Base-by-base conservation (phyloP, 2,329 filamentous ascomycete species). In the Verticillium zaregamsianum region DNA sequence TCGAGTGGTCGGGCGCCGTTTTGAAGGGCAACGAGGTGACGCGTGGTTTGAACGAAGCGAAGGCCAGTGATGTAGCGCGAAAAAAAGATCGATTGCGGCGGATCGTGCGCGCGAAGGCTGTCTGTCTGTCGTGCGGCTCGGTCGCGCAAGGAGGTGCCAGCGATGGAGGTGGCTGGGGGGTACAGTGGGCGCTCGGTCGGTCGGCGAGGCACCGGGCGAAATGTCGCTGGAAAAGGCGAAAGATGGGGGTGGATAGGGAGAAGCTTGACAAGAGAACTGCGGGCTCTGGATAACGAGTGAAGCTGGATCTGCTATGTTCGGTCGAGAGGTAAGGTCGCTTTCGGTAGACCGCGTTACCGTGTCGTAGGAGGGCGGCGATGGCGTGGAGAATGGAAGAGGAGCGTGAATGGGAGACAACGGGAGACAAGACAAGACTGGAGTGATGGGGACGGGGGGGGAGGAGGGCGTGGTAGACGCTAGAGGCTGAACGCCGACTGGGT, bases 401-500 rank as follows among this genome's bases (percentile, higher is more conserved):
- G 40, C 40, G 40, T 49, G 40, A 49, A 49, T 49, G 40, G 40
- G 20, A 49, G 40, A 49, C 40, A 12, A 49, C 40, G 40, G 40
- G 40, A 49, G 40, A 49, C 40, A n/a, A 49, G 40, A 49, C 40
- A 49, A 25, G 40, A 49, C 40, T 39, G 33, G 56, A 17, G n/a
- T 9, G 56, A 37, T 17, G 32, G 32, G 56, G 32, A 39, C 8
- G n/a, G 31, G 35, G 56, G 20, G 20, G 23, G 28, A 28, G n/a
- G 54, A 40, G n/a, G n/a, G 33, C 23, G 37, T 49, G 57, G 25
- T 23, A 73, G 75, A 78, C 75, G 77, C 79, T 23, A 73, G 75
- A 78, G 76, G 77, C 79, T 79, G 76, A 79, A 73, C 73, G 73
- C 74, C 74, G n/a, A 49, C n/a, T 11, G 40, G 23, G 8, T 7